Evolutionary conservation across 805 yeast species (phyloP).

Genomic region (Trichomonascus vanleenenianus): DNA sequence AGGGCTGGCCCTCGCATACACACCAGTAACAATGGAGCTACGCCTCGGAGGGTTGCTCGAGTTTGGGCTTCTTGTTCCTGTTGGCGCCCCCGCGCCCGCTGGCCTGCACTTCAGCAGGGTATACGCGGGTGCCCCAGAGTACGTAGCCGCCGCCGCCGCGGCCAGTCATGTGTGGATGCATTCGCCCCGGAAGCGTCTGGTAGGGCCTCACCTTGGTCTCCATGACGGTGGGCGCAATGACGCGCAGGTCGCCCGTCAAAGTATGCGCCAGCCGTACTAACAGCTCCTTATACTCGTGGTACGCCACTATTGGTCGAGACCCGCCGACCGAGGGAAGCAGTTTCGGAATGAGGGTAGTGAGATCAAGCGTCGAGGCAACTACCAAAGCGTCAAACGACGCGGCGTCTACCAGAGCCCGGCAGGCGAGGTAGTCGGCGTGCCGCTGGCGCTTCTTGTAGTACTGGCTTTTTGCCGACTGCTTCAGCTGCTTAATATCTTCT

Average conservation of each 20-base stretch:
- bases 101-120: conserved; percentile 66
- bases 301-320: conserved; percentile 78
- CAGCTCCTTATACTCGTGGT: conserved; percentile 72
- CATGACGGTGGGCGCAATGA: conserved; percentile 72
- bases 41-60: conserved; percentile 8
- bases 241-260: conserved; percentile 57
- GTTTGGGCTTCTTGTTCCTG: too few species aligned
- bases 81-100: conserved; percentile 53
- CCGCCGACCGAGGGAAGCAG: conserved; percentile 67
- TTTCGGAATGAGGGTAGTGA: conserved; percentile 54
- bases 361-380: conserved; percentile 63
- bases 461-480: conserved; percentile 53
- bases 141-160: conserved; percentile 89
- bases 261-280: conserved; percentile 66
- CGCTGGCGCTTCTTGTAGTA: conserved; percentile 59
- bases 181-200: conserved; percentile 88
- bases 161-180: conserved; percentile 93
- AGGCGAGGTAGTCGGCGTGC: conserved; percentile 33
- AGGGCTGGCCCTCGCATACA: background rate
- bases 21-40: background rate
- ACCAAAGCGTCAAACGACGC: conserved; percentile 70
- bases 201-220: conserved; percentile 80
- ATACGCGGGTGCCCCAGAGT: conserved; percentile 68
- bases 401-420: conserved; percentile 35
- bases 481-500: conserved; percentile 48